Percentiles rank a stretch among this genome's conserved stretches.
These are phyloP conservation scores for Neurospora sp. DNA, from an alignment of 495 filamentous ascomycete species.

Conservation along the genomic window DNA sequence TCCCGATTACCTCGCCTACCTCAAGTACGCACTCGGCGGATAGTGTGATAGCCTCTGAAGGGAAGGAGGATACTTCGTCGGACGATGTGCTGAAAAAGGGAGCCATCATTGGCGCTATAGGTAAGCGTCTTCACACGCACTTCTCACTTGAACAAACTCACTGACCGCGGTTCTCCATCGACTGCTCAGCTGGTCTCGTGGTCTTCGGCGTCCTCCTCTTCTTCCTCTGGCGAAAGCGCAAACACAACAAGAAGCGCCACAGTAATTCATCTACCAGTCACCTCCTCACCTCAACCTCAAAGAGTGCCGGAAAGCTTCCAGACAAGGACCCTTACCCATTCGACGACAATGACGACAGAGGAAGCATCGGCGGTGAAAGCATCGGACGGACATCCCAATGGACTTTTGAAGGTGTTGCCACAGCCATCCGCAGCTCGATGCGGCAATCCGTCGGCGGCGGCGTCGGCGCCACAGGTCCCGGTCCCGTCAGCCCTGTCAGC, in stretches of 20 bases:
- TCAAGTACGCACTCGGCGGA: neutral
- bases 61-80: neutral
- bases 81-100: neutral
- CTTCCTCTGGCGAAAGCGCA: neutral
- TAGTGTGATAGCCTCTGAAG: neutral
- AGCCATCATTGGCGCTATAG: neutral
- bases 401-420: neutral
- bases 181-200: neutral
- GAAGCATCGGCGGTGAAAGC: neutral
- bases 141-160: neutral
- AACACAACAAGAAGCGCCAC: neutral
- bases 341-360: neutral
- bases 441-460: neutral
- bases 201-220: neutral
- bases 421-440: neutral
- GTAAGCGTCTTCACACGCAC: neutral
- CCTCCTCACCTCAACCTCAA: neutral
- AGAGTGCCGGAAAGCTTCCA: neutral
- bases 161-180: neutral
- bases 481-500: neutral
- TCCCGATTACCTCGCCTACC: neutral
- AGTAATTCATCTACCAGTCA: neutral
- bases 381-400: neutral
- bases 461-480: neutral
- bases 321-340: neutral